Conservation (phyloP, 352 stramenopile species). For the Thalassiosira gravida region DNA sequence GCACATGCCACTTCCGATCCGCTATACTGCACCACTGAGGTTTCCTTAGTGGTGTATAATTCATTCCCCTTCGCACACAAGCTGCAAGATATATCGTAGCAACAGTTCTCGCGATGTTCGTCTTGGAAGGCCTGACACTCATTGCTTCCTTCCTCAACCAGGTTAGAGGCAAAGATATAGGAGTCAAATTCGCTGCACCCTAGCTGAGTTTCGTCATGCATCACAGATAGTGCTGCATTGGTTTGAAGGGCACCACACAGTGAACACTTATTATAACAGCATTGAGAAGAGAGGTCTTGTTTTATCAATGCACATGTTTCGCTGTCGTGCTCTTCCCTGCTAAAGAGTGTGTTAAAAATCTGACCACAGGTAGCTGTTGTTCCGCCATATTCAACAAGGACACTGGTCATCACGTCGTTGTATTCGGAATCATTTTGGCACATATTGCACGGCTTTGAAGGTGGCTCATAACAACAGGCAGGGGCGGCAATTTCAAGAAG, state of each 20-base stretch:
- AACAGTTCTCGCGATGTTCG: constrained; percentile 50
- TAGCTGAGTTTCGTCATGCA: constrained; percentile 51
- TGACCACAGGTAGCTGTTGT: constrained; percentile 44
- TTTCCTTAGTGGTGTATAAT: constrained; percentile 55
- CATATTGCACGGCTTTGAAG: constrained; percentile 58
- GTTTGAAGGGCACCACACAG: constrained; percentile 55
- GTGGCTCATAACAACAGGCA: constrained; percentile 62
- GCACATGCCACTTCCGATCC: constrained; percentile 45
- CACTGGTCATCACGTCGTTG: constrained; percentile 48
- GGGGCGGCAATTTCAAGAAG: constrained; percentile 52
- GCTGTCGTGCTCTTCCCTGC: constrained; percentile 56
- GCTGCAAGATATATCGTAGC: constrained; percentile 60
- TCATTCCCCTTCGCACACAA: constrained; percentile 56
- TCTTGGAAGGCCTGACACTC: constrained; percentile 53
- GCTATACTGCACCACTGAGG: constrained; percentile 41
- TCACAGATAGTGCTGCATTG: constrained; percentile 48
- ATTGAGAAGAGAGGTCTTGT: constrained; percentile 50
- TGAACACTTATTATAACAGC: constrained; percentile 63
- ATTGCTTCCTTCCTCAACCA: constrained; percentile 50
- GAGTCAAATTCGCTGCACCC: constrained; percentile 69
- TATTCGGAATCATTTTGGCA: constrained; percentile 47
- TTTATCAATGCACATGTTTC: constrained; percentile 50
- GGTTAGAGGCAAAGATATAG: constrained; percentile 57
- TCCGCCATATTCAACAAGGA: constrained; percentile 51
- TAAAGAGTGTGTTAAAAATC: constrained; percentile 68